Percentiles rank a stretch among this genome's conserved stretches.
Evolutionary conservation across 768 basidiomycete species (phyloP).

Genomic region (Lentinula boryana): DNA sequence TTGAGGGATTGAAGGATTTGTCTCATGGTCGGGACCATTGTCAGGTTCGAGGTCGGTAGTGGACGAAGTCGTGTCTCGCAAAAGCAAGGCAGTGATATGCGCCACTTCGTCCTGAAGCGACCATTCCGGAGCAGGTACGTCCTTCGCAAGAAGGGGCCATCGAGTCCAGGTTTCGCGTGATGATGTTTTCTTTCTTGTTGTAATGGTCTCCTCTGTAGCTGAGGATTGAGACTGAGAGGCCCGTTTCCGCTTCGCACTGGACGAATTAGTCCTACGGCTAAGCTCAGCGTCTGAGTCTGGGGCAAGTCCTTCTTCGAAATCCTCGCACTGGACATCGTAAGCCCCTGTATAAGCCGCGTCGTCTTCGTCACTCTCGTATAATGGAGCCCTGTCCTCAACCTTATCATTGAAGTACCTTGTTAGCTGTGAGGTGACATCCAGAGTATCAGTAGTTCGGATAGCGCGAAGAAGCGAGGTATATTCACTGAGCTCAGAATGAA

Average conservation of each 20-base stretch:
- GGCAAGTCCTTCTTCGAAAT: conserved; percentile 2
- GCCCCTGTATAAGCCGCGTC: conserved; percentile 11
- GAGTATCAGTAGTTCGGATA: conserved; percentile 47
- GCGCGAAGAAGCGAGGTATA: conserved; percentile 63
- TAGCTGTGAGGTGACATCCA: conserved; percentile 55
- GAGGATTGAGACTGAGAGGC: conserved; percentile 8
- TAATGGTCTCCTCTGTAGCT: not conserved
- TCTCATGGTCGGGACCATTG: conserved; percentile 17
- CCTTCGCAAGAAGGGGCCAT: conserved; percentile 64
- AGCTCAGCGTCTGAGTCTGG: not conserved
- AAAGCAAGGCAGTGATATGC: conserved; percentile 26
- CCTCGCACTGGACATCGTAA: not conserved
- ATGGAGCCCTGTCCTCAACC: conserved; percentile 11
- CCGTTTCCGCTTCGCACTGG: conserved; percentile 17
- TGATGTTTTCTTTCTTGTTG: not conserved
- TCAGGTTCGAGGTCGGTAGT: not conserved
- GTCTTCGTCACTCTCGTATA: conserved; percentile 20
- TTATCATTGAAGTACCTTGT: conserved; percentile 20
- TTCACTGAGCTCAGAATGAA: conserved; percentile 63
- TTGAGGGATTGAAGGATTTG: conserved; percentile 15
- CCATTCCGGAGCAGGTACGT: conserved; percentile 68
- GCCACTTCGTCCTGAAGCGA: conserved; percentile 62
- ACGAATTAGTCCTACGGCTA: not conserved
- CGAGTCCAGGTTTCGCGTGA: conserved; percentile 55
- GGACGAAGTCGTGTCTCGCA: not conserved